Evolutionary conservation across 768 basidiomycete species (phyloP).

Genomic region (Lactarius evosmus): DNA sequence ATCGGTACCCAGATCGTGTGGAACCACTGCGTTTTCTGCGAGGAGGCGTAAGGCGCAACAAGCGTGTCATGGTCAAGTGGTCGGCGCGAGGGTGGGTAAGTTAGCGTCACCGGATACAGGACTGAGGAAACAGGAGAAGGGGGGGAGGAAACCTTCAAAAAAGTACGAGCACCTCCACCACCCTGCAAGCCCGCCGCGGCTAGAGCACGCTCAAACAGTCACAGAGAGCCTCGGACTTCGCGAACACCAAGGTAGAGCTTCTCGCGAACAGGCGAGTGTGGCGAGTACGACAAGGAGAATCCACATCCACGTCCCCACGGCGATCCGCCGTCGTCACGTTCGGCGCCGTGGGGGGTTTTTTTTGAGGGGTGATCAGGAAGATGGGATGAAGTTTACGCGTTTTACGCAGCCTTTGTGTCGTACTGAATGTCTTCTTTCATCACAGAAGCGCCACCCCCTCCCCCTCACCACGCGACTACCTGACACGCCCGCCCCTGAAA

Average conservation of each 20-base stretch:
- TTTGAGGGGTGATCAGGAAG: neutral
- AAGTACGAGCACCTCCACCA: constrained; percentile 61
- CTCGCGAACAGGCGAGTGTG: constrained; percentile 58
- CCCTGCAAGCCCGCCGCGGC: constrained; percentile 54
- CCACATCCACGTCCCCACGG: constrained; percentile 37
- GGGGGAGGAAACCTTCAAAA: constrained; percentile 53
- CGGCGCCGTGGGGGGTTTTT: neutral
- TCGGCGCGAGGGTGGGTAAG: neutral
- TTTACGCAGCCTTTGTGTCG: neutral
- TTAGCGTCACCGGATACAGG: neutral
- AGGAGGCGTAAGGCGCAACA: constrained; percentile 11
- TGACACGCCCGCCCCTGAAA: neutral
- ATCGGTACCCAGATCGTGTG: constrained; percentile 79
- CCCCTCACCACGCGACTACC: neutral
- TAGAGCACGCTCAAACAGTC: constrained; percentile 57
- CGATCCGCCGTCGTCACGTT: neutral
- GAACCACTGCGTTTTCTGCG: constrained; percentile 80
- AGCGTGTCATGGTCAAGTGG: neutral
- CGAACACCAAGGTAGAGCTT: constrained; percentile 67
- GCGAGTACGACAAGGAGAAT: constrained; percentile 76
- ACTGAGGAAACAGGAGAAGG: neutral
- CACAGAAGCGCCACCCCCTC: neutral
- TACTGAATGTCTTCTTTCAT: neutral
- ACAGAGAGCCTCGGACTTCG: constrained; percentile 67
- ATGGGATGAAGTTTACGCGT: neutral